Conservation (phyloP, 2,329 filamentous ascomycete genomes). For the Beauveria rudraprayagi region DNA sequence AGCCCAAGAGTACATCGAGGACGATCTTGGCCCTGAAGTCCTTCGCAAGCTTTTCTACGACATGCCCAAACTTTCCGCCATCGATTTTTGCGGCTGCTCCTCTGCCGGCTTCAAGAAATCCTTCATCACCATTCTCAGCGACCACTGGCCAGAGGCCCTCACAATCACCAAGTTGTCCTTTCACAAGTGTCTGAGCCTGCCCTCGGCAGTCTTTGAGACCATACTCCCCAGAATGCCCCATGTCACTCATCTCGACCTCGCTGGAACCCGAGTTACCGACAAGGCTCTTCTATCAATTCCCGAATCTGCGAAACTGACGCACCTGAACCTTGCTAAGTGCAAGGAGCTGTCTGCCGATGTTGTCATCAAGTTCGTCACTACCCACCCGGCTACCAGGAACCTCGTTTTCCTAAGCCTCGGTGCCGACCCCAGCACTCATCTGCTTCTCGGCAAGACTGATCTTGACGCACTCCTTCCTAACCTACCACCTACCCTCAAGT, state of each 20-base stretch:
- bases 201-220: constrained; percentile 57
- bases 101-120: constrained; percentile 58
- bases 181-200: constrained; percentile 69
- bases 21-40: constrained; percentile 62
- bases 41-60: constrained; percentile 63
- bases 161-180: constrained; percentile 61
- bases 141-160: constrained; percentile 45
- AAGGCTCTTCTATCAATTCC: constrained; percentile 63
- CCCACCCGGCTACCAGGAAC: constrained; percentile 59
- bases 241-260: constrained; percentile 72
- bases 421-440: constrained; percentile 62
- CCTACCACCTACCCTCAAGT: constrained; percentile 60
- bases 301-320: constrained; percentile 61
- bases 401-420: constrained; percentile 67
- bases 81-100: constrained; percentile 74
- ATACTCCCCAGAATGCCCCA: constrained; percentile 62
- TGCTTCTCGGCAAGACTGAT: constrained; percentile 60
- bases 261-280: constrained; percentile 68
- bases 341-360: constrained; percentile 56
- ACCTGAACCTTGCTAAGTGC: constrained; percentile 73
- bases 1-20: constrained; percentile 72
- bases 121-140: constrained; percentile 49
- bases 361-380: constrained; percentile 62
- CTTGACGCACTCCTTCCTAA: constrained; percentile 56
- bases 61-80: constrained; percentile 53